These are phyloP conservation scores for Plasmodium falciparum DNA, from an alignment of 169 alveolate genomes.

Conservation along the genomic window DNA sequence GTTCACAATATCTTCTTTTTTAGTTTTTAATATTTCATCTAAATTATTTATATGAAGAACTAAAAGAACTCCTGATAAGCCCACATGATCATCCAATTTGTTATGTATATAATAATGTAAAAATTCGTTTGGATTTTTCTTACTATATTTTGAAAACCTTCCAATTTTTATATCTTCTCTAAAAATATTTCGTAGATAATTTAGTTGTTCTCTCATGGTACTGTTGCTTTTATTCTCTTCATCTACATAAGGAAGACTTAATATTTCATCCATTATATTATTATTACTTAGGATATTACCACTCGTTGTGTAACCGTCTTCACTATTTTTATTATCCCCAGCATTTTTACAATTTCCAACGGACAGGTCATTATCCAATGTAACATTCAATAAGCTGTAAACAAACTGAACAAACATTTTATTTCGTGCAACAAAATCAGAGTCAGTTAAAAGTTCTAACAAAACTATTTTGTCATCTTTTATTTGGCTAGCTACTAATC, in stretches of 20 bases:
- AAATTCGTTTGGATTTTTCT: conserved; percentile 42
- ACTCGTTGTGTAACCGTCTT: no score
- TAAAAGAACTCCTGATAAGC: conserved; percentile 55
- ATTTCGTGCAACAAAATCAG: conserved; percentile 57
- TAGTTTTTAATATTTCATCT: conserved; percentile 28
- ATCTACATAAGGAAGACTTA: conserved; percentile 29
- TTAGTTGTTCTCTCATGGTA: conserved; percentile 47
- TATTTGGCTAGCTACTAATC: conserved; percentile 24
- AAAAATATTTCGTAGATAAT: conserved; percentile 60
- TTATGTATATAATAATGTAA: conserved; percentile 64
- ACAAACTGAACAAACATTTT: conserved; percentile 35
- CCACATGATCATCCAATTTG: conserved; percentile 20
- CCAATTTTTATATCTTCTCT: conserved; percentile 66
- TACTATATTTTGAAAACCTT: conserved; percentile 23
- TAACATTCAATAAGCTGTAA: neutral
- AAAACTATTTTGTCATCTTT: conserved; percentile 16
- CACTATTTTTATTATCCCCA: no score
- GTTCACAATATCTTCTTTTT: conserved; percentile 18
- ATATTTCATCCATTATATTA: neutral
- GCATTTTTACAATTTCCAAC: no score
- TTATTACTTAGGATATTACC: no score
- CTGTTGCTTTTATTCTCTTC: neutral
- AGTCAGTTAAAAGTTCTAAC: conserved; percentile 53
- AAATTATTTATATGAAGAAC: conserved; percentile 34
- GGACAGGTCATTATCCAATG: conserved; percentile 9